A percentile compares a stretch with the other conserved stretches of the same genome.
phyloP scores from a whole-genome alignment of 331 rosid species.

The Dryas integrifolia region DNA sequence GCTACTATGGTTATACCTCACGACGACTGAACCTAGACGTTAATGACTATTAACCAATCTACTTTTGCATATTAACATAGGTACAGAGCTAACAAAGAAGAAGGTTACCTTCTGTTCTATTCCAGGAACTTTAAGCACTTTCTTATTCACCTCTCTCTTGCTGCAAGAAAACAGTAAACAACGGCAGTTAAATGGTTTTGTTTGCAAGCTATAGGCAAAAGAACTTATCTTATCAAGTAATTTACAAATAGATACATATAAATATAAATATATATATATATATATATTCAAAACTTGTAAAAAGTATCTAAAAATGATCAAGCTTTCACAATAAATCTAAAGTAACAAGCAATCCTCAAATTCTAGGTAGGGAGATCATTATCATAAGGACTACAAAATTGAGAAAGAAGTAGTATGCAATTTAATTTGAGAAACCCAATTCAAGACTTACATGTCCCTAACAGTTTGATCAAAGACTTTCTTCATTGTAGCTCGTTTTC shows the following conservation, averaged over 20 bases:
- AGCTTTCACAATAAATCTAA: no score
- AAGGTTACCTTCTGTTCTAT: slow-evolving; percentile 80
- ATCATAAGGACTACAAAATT: slow-evolving; percentile 5
- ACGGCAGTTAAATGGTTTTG: not conserved
- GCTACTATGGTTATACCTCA: not conserved
- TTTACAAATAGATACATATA: no score
- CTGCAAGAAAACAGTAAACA: slow-evolving; percentile 41
- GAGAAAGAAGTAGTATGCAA: not conserved
- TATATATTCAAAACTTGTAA: not conserved
- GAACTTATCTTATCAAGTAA: not conserved
- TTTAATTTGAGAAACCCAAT: not conserved
- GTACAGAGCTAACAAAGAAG: not conserved
- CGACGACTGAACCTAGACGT: not conserved
- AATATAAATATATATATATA: no score
- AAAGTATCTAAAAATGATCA: not conserved
- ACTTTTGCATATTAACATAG: not conserved
- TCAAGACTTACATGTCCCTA: slow-evolving; percentile 74
- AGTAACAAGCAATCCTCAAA: not conserved
- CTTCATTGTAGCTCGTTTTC: slow-evolving; percentile 56
- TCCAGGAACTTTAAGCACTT: slow-evolving; percentile 87
- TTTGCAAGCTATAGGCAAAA: not conserved
- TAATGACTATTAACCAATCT: not conserved
- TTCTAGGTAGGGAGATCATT: not conserved
- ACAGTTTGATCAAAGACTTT: slow-evolving; percentile 88
- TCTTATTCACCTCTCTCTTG: slow-evolving; percentile 90